Evolutionary conservation across 2,329 filamentous ascomycete genomes (phyloP).

Genomic region (Diplocarpon rosae): DNA sequence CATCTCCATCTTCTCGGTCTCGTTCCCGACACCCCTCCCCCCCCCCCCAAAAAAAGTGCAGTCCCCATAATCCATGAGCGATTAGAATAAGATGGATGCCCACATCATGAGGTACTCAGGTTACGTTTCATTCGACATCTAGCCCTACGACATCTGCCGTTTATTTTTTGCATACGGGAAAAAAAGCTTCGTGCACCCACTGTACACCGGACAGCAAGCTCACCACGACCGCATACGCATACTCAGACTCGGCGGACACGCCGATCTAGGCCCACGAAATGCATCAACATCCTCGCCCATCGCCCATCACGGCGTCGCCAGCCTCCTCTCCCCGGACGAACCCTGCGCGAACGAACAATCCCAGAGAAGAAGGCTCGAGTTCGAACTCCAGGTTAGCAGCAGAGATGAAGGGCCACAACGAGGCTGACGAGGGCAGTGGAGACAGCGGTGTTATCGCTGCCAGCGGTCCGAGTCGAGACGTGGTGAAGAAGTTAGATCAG

Average conservation of each 20-base stretch:
- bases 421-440: slow-evolving; percentile 38
- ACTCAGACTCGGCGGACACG: slow-evolving; percentile 10
- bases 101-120: slow-evolving; percentile 26
- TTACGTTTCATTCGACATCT: slow-evolving; percentile 21
- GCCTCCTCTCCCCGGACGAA: slow-evolving; percentile 63
- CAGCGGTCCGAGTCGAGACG: slow-evolving; percentile 49
- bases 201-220: slow-evolving; percentile 9
- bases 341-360: slow-evolving; percentile 61
- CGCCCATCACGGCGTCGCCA: slow-evolving; percentile 62
- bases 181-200: slow-evolving; percentile 15
- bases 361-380: slow-evolving; percentile 51
- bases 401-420: slow-evolving; percentile 39
- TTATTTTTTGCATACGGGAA: slow-evolving; percentile 11
- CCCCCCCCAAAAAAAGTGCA: too few species aligned
- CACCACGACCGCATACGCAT: slow-evolving; percentile 18
- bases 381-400: slow-evolving; percentile 30
- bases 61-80: slow-evolving; percentile 2
- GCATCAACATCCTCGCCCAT: slow-evolving; percentile 81
- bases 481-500: slow-evolving; percentile 74
- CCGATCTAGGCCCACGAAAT: slow-evolving; percentile 38
- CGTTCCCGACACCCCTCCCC: slow-evolving; percentile 3
- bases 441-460: slow-evolving; percentile 32
- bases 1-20: slow-evolving; percentile 1
- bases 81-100: slow-evolving; percentile 25
- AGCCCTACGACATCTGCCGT: slow-evolving; percentile 21